Conservation (phyloP, 2,329 filamentous ascomycete genomes). For the Cryphonectria parasitica region DNA sequence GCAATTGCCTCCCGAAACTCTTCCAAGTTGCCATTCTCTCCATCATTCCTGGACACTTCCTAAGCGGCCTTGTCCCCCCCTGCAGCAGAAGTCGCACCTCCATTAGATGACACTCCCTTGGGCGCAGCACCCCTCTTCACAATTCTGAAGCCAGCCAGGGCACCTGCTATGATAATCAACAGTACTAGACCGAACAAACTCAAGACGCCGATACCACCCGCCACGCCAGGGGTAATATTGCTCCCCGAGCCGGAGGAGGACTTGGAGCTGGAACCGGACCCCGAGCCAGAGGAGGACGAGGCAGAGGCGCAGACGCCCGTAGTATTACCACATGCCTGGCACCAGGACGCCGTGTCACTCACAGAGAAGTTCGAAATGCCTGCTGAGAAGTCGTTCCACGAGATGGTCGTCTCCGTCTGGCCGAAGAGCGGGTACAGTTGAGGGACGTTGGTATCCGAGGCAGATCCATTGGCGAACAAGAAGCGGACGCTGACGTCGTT, state of each 20-base stretch:
- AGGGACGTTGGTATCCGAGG: slow-evolving; percentile 53
- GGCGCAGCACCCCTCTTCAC: slow-evolving; percentile 10
- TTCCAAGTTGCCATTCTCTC: neutral
- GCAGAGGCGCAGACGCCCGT: slow-evolving; percentile 64
- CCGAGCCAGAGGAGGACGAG: slow-evolving; percentile 33
- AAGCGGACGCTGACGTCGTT: slow-evolving; percentile 62
- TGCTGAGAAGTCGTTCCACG: slow-evolving; percentile 70
- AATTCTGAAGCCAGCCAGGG: slow-evolving; percentile 23
- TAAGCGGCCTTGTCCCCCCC: slow-evolving; percentile 22
- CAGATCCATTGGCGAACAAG: slow-evolving; percentile 64
- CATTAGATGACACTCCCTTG: neutral
- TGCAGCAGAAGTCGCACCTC: neutral
- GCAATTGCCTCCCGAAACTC: slow-evolving; percentile 5
- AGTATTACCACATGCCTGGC: slow-evolving; percentile 72
- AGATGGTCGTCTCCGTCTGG: slow-evolving; percentile 55
- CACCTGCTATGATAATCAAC: slow-evolving; percentile 17
- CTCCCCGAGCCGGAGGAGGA: slow-evolving; percentile 11
- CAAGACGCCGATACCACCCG: slow-evolving; percentile 21
- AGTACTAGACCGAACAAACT: slow-evolving; percentile 24
- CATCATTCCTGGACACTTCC: neutral
- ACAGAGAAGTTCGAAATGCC: slow-evolving; percentile 71
- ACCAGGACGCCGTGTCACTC: slow-evolving; percentile 70
- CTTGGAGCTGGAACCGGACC: slow-evolving; percentile 16
- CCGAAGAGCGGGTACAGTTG: slow-evolving; percentile 63
- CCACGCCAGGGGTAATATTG: slow-evolving; percentile 19